A percentile compares a stretch with the other conserved stretches of the same genome.
Evolutionary conservation across 2,329 filamentous ascomycete species (phyloP).

Genomic region (Scortechinia acanthostroma): DNA sequence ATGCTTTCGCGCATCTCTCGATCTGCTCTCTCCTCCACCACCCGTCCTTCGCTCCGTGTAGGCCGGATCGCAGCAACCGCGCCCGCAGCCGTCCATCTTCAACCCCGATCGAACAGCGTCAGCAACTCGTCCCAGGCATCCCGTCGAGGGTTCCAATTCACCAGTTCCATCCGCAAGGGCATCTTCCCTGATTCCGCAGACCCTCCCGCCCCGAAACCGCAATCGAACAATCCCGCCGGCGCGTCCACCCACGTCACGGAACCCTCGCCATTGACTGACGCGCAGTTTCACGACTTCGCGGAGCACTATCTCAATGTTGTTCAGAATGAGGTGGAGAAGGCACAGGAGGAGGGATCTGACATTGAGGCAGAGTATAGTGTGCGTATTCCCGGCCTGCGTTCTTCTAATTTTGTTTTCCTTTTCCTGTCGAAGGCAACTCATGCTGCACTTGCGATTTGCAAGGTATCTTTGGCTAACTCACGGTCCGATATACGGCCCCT

Average conservation of each 20-base stretch:
- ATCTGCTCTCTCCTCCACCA: too few species aligned
- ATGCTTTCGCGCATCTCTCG: too few species aligned
- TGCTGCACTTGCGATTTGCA: constrained; percentile 5
- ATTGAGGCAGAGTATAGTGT: constrained; percentile 87
- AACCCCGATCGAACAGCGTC: too few species aligned
- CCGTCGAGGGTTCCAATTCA: too few species aligned
- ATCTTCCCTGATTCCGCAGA: constrained; percentile 53
- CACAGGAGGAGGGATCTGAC: constrained; percentile 67
- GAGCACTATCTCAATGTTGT: constrained; percentile 65
- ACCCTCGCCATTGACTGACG: constrained; percentile 56
- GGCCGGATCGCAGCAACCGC: too few species aligned
- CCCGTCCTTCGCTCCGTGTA: too few species aligned
- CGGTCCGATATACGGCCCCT: too few species aligned
- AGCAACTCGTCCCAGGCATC: too few species aligned
- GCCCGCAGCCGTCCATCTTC: too few species aligned
- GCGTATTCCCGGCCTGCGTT: constrained; percentile 31
- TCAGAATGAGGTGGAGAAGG: constrained; percentile 56
- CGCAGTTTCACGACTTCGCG: constrained; percentile 70
- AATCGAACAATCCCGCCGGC: background rate
- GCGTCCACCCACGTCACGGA: constrained; percentile 27
- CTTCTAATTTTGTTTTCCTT: too few species aligned
- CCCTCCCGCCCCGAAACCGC: constrained; percentile 33
- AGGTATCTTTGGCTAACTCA: constrained; percentile 6
- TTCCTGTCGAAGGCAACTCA: background rate
- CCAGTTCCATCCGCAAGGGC: constrained; percentile 37